Base-by-base conservation (phyloP, 1,284 basidiomycete species). In the Xerocomus amazonicus region DNA sequence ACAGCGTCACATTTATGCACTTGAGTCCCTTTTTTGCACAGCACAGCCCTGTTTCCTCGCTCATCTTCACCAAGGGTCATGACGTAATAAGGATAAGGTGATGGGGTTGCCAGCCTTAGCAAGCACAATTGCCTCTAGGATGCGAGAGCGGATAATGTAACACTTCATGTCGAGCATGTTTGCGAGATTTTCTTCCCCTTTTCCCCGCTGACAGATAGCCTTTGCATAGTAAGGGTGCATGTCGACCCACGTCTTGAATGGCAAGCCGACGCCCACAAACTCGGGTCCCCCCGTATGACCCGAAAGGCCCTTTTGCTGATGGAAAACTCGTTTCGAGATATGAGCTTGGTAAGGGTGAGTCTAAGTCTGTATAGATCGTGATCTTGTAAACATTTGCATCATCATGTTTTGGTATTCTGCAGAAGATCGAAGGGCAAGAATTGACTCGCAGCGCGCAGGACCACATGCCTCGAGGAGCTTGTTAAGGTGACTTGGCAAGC, bases 81-180 rank as follows among this genome's bases (percentile, higher is more conserved):
- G n/a, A 75, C 74, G 54, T 81, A 81, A 57, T 80, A 78, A 51
- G 74, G 79, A 59, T 80, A 83, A 1, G 75, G 75, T 9, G 73
- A 62, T 67, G 0, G 80, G 79, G 52, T 75, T 78, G 27, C 79
- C 70, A 27, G 69, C 67, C 47, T 73, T 66, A 2, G 76, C 77
- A 6, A 74, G 48, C 19, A 58, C 56, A 26, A 76, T 67, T 3
- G 75, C 77, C 14, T 78, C 73, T 0, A 65, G 59, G 28, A 75
- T 63, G 9, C 71, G 70, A 45, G 68, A 66, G 43, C 67, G 68
- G 65, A 77, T 73, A 56, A 83, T 73, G 42, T 61, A 57, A 54
- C 65, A 76, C 59, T 83, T 83, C 66, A 83, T 75, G 31, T 82
- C 78, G 14, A 83, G 57, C 36, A 83, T 77, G 54, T 82, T 79